A percentile compares a stretch with the other conserved stretches of the same genome.
Evolutionary conservation across 129 eudicot species (phyloP).

Genomic region (Flaveria brownii): DNA sequence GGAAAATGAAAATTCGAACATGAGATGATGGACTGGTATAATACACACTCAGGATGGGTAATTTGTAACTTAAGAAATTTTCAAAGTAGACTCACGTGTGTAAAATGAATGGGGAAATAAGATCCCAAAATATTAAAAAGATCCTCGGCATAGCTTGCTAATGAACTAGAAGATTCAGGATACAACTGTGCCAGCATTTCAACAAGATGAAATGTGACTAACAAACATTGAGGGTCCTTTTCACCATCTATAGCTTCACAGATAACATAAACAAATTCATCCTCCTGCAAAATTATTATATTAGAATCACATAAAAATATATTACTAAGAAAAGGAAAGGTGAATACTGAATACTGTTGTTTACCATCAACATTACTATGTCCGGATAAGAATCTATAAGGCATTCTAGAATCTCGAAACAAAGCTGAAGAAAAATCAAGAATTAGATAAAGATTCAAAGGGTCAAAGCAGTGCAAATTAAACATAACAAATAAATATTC

Average conservation of each 20-base stretch:
- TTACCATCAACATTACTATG: conserved; percentile 56
- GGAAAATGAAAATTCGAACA: conserved; percentile 28
- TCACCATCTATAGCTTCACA: conserved; percentile 96
- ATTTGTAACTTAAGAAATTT: conserved; percentile 9
- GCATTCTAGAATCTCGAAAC: conserved; percentile 81
- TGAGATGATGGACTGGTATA: conserved; percentile 23
- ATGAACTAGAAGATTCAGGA: conserved; percentile 67
- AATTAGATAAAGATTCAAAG: conserved; percentile 3
- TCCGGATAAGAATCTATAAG: conserved; percentile 60
- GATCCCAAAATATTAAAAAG: conserved; percentile 76
- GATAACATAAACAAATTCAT: conserved; percentile 59
- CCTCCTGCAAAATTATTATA: conserved; percentile 54
- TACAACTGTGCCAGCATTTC: conserved; percentile 55
- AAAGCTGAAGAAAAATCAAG: conserved; percentile 61
- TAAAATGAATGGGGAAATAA: conserved; percentile 90
- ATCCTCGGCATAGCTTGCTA: conserved; percentile 71
- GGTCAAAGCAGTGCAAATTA: neutral
- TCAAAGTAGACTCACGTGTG: conserved; percentile 67
- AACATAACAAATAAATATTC: neutral
- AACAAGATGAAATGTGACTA: conserved; percentile 66
- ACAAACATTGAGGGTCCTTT: conserved; percentile 84
- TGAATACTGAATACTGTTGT: neutral
- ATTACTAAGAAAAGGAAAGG: neutral
- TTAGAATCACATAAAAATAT: neutral
- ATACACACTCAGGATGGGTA: neutral